A percentile compares a stretch with the other conserved stretches of the same genome.
phyloP scores from a whole-genome alignment of 2,329 filamentous ascomycete species.

The Thielaviopsis musarum region DNA sequence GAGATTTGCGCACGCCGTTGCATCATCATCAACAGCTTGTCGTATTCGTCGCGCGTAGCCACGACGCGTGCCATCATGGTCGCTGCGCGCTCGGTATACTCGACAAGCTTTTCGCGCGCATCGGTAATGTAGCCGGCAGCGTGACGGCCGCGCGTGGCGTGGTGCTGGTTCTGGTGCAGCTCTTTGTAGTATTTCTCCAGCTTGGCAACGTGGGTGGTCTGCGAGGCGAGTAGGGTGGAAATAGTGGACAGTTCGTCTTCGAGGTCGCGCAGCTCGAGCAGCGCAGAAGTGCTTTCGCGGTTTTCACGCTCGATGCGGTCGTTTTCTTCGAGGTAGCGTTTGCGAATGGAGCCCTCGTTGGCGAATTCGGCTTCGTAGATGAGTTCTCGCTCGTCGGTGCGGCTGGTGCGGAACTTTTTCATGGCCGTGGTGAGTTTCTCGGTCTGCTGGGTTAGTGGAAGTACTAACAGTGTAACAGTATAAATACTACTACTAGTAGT shows the following conservation, averaged over 20 bases:
- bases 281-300: constrained; percentile 43
- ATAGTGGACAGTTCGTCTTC: constrained; percentile 46
- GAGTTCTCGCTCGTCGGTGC: constrained; percentile 30
- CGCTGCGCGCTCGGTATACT: constrained; percentile 34
- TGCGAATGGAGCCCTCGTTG: constrained; percentile 24
- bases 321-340: constrained; percentile 23
- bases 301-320: constrained; percentile 38
- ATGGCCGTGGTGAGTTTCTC: constrained; percentile 46
- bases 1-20: constrained; percentile 51
- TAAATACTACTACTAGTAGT: too few relatives aligned
- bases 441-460: constrained; percentile 23
- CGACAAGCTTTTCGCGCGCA: constrained; percentile 33
- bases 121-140: constrained; percentile 35
- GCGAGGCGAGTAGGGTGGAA: constrained; percentile 38
- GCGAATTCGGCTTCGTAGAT: constrained; percentile 23
- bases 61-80: constrained; percentile 44
- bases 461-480: neutral
- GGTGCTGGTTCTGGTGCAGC: constrained; percentile 24
- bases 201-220: constrained; percentile 30
- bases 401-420: constrained; percentile 42
- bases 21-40: constrained; percentile 49
- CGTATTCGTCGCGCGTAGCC: constrained; percentile 42
- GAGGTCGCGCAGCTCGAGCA: constrained; percentile 46
- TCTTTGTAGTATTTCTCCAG: constrained; percentile 28
- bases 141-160: constrained; percentile 18